phyloP scores from a whole-genome alignment of 345 rosid species.

The Mallotus nudiflorus region DNA sequence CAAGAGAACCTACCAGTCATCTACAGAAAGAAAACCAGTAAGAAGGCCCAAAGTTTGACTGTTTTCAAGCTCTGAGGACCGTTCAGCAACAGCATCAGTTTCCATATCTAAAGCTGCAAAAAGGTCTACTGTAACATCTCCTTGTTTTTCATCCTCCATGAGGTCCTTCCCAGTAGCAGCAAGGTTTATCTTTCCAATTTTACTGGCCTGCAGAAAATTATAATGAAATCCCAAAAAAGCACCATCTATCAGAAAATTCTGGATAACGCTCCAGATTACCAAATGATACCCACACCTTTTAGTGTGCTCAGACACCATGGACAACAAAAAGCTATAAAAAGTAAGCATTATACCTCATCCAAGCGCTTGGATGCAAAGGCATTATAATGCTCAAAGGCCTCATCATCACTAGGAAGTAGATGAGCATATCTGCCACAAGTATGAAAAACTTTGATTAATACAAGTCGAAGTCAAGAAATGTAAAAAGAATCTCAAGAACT shows the following conservation, averaged over 20 bases:
- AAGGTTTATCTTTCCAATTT: constrained; percentile 95
- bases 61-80: constrained; percentile 72
- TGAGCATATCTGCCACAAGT: constrained; percentile 69
- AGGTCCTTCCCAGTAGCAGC: constrained; percentile 99
- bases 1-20: constrained; percentile 71
- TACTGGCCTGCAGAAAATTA: constrained; percentile 69
- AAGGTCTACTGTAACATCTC: constrained; percentile 88
- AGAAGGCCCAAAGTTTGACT: constrained; percentile 94
- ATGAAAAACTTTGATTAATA: constrained; percentile 1
- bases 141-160: constrained; percentile 99
- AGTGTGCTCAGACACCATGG: not conserved
- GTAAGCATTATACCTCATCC: constrained; percentile 66
- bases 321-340: not conserved
- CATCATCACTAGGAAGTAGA: constrained; percentile 92
- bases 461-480: not conserved
- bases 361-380: constrained; percentile 67
- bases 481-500: not conserved
- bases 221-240: not conserved
- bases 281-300: not conserved
- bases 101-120: constrained; percentile 92
- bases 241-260: not conserved
- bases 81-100: constrained; percentile 80
- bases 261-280: not conserved
- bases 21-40: constrained; percentile 88
- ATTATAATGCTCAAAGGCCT: constrained; percentile 79